Base-by-base conservation (phyloP, 2,329 filamentous ascomycete species). In the Alternaria tenuissima region DNA sequence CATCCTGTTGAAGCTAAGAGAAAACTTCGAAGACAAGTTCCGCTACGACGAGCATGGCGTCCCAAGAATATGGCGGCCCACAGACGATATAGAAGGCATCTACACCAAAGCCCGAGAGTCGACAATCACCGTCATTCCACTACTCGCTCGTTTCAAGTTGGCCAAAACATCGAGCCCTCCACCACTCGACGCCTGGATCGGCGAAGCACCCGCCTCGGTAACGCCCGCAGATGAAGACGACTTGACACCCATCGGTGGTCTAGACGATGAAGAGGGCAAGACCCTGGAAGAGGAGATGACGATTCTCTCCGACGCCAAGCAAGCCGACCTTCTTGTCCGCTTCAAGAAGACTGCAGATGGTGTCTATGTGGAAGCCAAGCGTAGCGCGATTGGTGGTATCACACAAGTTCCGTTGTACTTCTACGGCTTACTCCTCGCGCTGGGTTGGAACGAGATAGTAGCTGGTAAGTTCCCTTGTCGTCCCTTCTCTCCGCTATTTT, bases 11-110 rank as follows among this genome's bases (percentile, higher is more conserved):
- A 99, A 99, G 83, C 87, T 99, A 52, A 89, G 95, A 36, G 95
- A 99, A 79, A 98, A 97, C 82, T 99, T 99, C 69, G 95, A 99
- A 80, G 95, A 99, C 82, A 97, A 97, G 80, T 99, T 99, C 86
- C 90, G 95, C 65, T 99, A 99, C 73, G 95, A 99, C 72, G 94
- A 97, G 61, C 89, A 89, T 7, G 95, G 95, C 26, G 95, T 99
- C 5, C 95, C 95, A 5, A 87, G 95, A 61, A 97, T 99, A 79
- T 99, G 95, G 95, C 89, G 94, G 24, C 95, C 95, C 1, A 94
- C 90, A 2, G 95, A 99, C 76, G 95, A 99, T 75, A 99, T 99
- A 62, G 95, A 99, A 81, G 94, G 94, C 46, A 84, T 96, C 42
- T 99, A 98, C 80, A 97, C 93, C 36, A 90, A 89, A 65, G 94